Evolutionary conservation across 345 rosid species (phyloP).

Genomic region (Hirschfeldia incana): DNA sequence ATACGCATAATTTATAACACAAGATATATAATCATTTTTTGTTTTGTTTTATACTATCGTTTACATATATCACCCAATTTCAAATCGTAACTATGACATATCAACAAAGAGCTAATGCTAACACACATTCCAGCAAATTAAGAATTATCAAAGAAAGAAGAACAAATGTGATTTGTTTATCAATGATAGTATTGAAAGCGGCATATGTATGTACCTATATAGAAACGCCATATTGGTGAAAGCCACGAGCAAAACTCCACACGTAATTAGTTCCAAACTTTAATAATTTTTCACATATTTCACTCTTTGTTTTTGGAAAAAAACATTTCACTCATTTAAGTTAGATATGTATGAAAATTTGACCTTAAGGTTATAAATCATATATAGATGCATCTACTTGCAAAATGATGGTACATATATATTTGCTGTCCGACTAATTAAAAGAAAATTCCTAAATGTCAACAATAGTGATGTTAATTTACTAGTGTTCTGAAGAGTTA

Average conservation of each 20-base stretch:
- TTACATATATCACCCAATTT: background rate
- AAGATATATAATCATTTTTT: background rate
- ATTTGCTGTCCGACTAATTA: background rate
- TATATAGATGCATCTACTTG: conserved; percentile 16
- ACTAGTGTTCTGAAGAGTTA: background rate
- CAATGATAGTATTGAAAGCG: conserved; percentile 18
- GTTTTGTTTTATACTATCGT: too few species aligned
- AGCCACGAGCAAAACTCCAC: conserved; percentile 43
- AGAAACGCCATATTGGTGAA: conserved; percentile 38
- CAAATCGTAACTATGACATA: background rate
- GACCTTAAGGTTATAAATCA: background rate
- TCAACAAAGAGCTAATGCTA: background rate
- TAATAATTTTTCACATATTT: background rate
- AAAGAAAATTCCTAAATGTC: background rate
- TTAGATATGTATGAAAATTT: background rate
- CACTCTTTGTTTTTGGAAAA: too few species aligned
- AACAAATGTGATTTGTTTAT: background rate
- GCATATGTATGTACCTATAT: conserved; percentile 29
- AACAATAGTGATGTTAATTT: background rate
- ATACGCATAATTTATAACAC: background rate
- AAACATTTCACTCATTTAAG: conserved; percentile 7
- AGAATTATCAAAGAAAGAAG: background rate
- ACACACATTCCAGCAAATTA: background rate
- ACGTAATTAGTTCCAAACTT: conserved; percentile 30
- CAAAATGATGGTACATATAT: background rate